Base-by-base conservation (phyloP, 2,329 filamentous ascomycete genomes). In the Coniochaeta sp. region DNA sequence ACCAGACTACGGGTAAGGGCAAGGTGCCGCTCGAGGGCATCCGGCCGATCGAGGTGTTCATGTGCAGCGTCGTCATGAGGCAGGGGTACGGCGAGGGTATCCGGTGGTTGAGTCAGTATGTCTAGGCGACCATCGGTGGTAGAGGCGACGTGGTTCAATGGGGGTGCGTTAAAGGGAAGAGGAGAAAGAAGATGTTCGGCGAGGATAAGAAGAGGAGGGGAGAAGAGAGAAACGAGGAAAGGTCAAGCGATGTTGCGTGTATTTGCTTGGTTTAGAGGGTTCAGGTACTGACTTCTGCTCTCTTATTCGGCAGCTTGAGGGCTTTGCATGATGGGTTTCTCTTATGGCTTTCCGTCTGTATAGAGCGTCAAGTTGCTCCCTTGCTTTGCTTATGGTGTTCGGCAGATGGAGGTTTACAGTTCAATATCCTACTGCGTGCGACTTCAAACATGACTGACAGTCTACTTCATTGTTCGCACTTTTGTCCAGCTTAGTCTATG, bases 41-140 rank as follows among this genome's bases (percentile, higher is more conserved):
- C 71, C 81, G 91, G 62, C 90, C 91, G 22, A 92, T 99, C 66
- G 94, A 99, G 80, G 83, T 97, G 57, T 97, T 97, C 74, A 95
- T 99, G 94, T 97, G 91, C 82, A 95, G 89, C 63, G 91, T 97
- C 61, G 92, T 97, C 57, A 96, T 96, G 90, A 83, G 92, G 71
- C 92, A 97, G 78, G 94, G 88, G 59, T 95, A 95, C 70, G 89
- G 89, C 51, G 91, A 95, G 63, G 91, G 81, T 63, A 92, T 95
- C 72, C 83, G 89, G 75, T 95, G 90, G 91, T 72, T 95, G 72
- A 89, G 89, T 52, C 90, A 95, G 78, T 95, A 95, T 67, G 89
- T 95, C 67, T 95, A 86, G 63, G 65, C n/a, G n/a, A 6, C 24
- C 18, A 8, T 30, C 16, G 6, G 3, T 14, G 4, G 18, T 40